Percentiles rank a stretch among this genome's conserved stretches.
Evolutionary conservation across 768 basidiomycete species (phyloP).

Genomic region (Kwoniella botswanensis): DNA sequence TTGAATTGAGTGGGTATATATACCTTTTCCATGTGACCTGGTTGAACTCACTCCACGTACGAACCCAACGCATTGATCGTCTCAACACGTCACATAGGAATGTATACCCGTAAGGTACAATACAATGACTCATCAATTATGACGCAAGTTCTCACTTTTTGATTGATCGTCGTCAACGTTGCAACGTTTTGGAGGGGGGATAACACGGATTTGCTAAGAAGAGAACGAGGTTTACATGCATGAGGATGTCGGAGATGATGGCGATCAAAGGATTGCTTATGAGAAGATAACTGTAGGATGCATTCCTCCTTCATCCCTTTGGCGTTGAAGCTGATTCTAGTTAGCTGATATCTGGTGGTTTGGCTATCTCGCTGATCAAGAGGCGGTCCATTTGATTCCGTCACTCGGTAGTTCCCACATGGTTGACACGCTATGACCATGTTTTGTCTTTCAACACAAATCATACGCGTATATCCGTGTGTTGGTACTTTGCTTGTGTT

Average conservation of each 20-base stretch:
- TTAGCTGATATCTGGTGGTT: not conserved
- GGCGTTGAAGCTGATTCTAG: not conserved
- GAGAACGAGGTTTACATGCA: not conserved
- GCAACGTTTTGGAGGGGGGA: not conserved
- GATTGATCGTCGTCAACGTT: constrained; percentile 2
- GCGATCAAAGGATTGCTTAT: not conserved
- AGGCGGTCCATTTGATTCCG: constrained; percentile 1
- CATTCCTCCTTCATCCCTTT: no score
- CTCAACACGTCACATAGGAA: not conserved
- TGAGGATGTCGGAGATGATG: not conserved
- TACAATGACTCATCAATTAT: not conserved
- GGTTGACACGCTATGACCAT: not conserved
- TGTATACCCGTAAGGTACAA: not conserved
- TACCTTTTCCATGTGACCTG: not conserved
- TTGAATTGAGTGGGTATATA: not conserved
- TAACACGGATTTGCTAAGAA: not conserved
- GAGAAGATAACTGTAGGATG: not conserved
- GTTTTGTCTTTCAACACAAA: not conserved
- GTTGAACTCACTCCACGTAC: not conserved
- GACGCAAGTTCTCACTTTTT: not conserved
- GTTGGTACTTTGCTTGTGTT: not conserved
- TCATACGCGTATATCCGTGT: constrained; percentile 3
- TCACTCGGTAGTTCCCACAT: not conserved
- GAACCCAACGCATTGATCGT: not conserved
- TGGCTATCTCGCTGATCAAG: not conserved